A percentile compares a stretch with the other conserved stretches of the same genome.
Conservation (phyloP, 148 eudicot genomes). For the Nyssa sinensis region DNA sequence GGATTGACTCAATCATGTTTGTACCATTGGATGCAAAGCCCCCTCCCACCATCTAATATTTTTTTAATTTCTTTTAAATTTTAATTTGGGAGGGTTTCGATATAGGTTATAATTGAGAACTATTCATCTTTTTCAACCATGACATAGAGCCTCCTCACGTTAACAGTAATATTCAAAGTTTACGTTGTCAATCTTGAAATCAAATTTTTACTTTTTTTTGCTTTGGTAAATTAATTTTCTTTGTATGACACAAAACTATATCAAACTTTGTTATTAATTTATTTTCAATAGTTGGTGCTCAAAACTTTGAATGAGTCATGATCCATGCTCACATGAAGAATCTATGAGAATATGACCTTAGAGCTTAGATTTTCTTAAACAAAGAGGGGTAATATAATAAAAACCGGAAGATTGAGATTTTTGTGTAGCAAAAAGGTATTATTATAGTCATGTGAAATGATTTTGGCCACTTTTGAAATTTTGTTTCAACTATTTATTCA, state of each 20-base stretch:
- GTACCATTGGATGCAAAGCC: background rate
- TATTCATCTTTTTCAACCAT: too few relatives aligned
- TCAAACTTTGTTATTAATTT: background rate
- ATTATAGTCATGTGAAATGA: conserved; percentile 18
- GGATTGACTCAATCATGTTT: background rate
- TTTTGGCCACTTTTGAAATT: conserved; percentile 14
- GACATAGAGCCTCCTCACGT: too few relatives aligned
- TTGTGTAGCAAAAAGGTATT: conserved; percentile 6
- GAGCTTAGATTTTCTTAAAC: conserved; percentile 10
- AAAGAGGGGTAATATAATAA: background rate
- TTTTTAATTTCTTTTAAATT: background rate
- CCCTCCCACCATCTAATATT: background rate
- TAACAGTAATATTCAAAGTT: too few relatives aligned
- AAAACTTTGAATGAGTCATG: background rate
- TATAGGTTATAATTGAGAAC: too few relatives aligned
- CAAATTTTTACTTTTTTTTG: too few relatives aligned
- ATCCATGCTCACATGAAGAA: conserved; percentile 10
- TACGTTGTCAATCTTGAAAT: too few relatives aligned
- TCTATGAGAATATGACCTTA: conserved; percentile 13
- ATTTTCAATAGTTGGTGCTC: background rate
- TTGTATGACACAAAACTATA: background rate
- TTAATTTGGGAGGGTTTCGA: too few relatives aligned
- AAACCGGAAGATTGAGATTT: background rate
- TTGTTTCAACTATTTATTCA: background rate
- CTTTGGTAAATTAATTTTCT: too few relatives aligned